Evolutionary conservation across 2,329 filamentous ascomycete species (phyloP).

Genomic region (Colletotrichum acutatum): DNA sequence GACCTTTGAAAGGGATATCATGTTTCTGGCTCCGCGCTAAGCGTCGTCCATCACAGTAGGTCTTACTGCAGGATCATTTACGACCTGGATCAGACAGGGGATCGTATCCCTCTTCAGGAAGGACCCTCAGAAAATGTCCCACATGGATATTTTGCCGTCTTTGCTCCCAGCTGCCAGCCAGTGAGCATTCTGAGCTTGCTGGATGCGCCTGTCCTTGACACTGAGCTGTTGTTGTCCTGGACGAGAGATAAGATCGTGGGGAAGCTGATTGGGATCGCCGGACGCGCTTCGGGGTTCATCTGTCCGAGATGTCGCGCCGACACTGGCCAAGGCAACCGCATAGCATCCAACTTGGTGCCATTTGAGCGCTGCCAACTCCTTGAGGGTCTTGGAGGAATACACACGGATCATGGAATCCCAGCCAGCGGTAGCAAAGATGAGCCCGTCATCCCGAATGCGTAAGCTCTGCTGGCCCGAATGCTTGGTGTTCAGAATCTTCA

Average conservation of each 20-base stretch:
- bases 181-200: conserved; percentile 76
- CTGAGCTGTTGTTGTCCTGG: conserved; percentile 44
- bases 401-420: conserved; percentile 89
- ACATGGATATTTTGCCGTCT: conserved; percentile 94
- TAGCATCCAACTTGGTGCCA: conserved; percentile 95
- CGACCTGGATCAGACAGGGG: background rate
- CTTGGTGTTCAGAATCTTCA: conserved; percentile 78
- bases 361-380: conserved; percentile 90
- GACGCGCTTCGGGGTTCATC: conserved; percentile 14
- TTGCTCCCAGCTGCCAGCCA: conserved; percentile 94
- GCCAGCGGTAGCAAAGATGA: conserved; percentile 88
- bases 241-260: conserved; percentile 22
- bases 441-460: conserved; percentile 80
- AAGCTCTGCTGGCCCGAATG: conserved; percentile 92
- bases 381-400: conserved; percentile 83
- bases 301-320: conserved; percentile 39
- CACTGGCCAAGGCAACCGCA: conserved; percentile 75
- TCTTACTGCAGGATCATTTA: conserved; percentile 6
- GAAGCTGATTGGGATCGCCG: conserved; percentile 2
- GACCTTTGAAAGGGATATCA: conserved; percentile 6
- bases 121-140: conserved; percentile 84
- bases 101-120: background rate
- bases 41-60: background rate
- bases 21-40: conserved; percentile 5
- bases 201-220: conserved; percentile 72